Evolutionary conservation across 2,329 filamentous ascomycete genomes (phyloP), one percentile per base, ranked within the genome.

Genomic region (Furcasterigmium sp.): DNA sequence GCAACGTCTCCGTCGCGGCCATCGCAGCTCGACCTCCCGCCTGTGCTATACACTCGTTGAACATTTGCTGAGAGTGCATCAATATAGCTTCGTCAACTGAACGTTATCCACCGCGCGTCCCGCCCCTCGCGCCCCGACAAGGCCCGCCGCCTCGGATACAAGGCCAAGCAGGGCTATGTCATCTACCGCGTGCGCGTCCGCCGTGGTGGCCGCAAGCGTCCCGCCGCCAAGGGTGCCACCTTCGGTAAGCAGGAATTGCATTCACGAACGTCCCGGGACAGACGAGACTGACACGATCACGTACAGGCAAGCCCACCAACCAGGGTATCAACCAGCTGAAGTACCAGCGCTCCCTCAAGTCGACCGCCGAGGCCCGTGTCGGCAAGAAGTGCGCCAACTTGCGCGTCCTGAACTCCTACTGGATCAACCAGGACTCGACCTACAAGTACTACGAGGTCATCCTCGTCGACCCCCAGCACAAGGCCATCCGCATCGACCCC

Each of bases 361-460:
- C 91, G 63, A 98, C 93, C 63, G 94, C 94, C 63, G 94, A 98
- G 82, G 93, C 98, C 86, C 93, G 93, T 87, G 91, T 98, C 69
- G 93, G 94, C 67, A 91, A 91, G 74, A 91, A 91, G 72, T 96
- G 91, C 80, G 90, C 91, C 76, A 98, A 98, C 80, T 77, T 98
- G 73, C 90, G 93, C 69, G 93, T 98, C 68, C 87, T 98, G 67
- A 98, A 98, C 87, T 97, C 91, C 54, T 98, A 98, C 91, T 98
- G 94, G 94, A 89, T 98, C 82, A 98, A 98, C 87, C 90, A 97
- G 83, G 93, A 98, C 81, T 96, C 91, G 51, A 98, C 93, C 76
- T 98, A 97, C 88, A 98, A 98, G 84, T 98, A 98, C 87, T 98
- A 83, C 81, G 93, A 98, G 79, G 85, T 97, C 75, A 97, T 98